Evolutionary conservation across 73 alveolate species (phyloP).

Genomic region (Blepharisma japonicum): DNA sequence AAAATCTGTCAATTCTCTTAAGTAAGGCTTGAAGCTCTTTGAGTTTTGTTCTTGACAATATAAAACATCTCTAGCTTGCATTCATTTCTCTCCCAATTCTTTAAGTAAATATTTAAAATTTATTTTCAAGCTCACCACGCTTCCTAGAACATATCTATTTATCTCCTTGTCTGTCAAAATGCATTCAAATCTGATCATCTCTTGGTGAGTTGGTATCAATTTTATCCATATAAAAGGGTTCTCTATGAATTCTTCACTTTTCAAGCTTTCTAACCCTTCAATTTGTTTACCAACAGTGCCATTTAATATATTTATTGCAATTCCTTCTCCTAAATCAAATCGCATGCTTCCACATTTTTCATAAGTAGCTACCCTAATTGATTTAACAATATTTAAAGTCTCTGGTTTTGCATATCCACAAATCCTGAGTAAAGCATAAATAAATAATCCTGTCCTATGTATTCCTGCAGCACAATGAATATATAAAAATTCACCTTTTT

Average conservation of each 20-base stretch:
- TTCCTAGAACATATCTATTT: neutral
- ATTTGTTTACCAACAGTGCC: neutral
- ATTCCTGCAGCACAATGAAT: conserved; percentile 85
- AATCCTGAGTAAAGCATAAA: conserved; percentile 60
- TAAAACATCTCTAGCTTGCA: neutral
- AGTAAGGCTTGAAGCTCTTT: neutral
- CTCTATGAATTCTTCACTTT: neutral
- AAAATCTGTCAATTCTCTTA: neutral
- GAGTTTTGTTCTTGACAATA: neutral
- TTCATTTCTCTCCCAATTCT: conserved; percentile 7
- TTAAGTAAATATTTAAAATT: neutral
- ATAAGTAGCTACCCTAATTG: neutral
- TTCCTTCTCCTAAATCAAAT: neutral
- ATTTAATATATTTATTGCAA: neutral
- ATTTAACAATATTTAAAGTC: neutral
- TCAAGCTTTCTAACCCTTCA: neutral
- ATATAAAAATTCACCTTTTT: neutral
- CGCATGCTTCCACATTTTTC: conserved; percentile 16
- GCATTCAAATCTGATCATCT: neutral
- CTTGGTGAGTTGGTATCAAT: neutral
- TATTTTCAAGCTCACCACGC: neutral
- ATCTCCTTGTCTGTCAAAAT: neutral
- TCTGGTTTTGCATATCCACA: conserved; percentile 29
- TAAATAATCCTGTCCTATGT: conserved; percentile 71
- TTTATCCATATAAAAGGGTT: conserved; percentile 3